phyloP scores from a whole-genome alignment of 306 rosid species.

The Hippophae gyantsensis region DNA sequence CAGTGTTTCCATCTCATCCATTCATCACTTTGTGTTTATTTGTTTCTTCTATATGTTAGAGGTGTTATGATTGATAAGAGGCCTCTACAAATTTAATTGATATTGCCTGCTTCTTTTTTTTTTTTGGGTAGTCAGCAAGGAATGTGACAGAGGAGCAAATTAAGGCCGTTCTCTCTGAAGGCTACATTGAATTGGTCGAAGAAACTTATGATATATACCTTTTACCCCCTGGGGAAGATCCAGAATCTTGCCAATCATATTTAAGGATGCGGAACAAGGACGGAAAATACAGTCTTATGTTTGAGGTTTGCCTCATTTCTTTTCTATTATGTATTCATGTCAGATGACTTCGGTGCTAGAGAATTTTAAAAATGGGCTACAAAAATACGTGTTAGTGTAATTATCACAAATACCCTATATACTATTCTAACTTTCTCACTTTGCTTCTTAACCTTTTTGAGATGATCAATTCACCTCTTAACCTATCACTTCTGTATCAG shows the following conservation, averaged over 20 bases:
- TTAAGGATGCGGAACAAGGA: constrained; percentile 97
- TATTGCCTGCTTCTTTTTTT: constrained; percentile 15
- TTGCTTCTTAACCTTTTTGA: too few species aligned
- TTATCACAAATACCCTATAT: too few species aligned
- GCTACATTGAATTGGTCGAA: constrained; percentile 60
- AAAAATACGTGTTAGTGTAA: too few species aligned
- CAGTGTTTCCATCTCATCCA: background rate
- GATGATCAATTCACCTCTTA: too few species aligned
- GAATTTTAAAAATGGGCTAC: too few species aligned
- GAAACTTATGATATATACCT: constrained; percentile 96
- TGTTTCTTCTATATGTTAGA: constrained; percentile 5
- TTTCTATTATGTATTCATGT: constrained; percentile 11
- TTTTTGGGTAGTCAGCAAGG: constrained; percentile 66
- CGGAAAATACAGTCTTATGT: constrained; percentile 98
- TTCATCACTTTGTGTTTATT: constrained; percentile 10
- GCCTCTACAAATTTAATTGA: constrained; percentile 2
- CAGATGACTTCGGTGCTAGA: background rate
- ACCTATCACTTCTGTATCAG: too few species aligned
- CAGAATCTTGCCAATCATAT: constrained; percentile 96
- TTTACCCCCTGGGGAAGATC: constrained; percentile 98
- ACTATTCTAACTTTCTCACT: too few species aligned
- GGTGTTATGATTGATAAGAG: background rate
- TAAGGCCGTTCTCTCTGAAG: constrained; percentile 64
- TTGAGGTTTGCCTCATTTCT: constrained; percentile 62
- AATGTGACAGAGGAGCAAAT: constrained; percentile 52